These are phyloP conservation scores for Pyracantha coccinea DNA, from an alignment of 331 rosid species.

Conservation along the genomic window DNA sequence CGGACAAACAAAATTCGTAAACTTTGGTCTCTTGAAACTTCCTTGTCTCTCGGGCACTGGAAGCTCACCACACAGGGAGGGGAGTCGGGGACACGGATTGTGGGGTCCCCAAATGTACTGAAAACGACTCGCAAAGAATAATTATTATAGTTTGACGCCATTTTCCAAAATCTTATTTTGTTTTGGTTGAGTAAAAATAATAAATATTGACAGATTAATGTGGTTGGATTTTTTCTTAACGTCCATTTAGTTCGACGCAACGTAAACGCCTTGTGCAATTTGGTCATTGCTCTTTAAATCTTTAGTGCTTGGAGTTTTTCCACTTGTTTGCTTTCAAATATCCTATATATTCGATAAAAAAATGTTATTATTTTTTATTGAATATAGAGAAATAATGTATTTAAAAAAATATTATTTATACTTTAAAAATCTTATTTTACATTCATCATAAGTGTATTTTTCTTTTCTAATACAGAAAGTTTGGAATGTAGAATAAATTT, in stretches of 20 bases:
- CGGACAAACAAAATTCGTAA: conserved; percentile 7
- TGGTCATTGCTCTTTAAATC: background rate
- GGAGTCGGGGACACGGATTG: conserved; percentile 27
- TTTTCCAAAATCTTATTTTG: background rate
- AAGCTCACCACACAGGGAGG: conserved; percentile 9
- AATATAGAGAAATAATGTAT: too few species aligned
- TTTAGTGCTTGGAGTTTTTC: background rate
- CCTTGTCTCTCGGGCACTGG: background rate
- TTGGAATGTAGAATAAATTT: too few species aligned
- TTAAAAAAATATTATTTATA: too few species aligned
- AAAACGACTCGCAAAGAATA: conserved; percentile 18
- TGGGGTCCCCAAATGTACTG: conserved; percentile 34
- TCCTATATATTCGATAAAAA: background rate
- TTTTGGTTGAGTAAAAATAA: background rate
- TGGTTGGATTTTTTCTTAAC: background rate
- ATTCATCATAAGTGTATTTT: too few species aligned
- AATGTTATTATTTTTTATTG: too few species aligned
- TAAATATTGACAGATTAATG: background rate
- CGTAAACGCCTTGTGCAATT: conserved; percentile 15
- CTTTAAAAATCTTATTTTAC: too few species aligned
- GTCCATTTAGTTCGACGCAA: conserved; percentile 20
- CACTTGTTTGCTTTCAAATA: background rate
- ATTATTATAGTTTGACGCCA: background rate
- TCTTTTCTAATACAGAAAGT: too few species aligned
- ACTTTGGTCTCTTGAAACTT: conserved; percentile 11